Base-by-base conservation (phyloP, 305 asterid species). In the Solanum hybrid region DNA sequence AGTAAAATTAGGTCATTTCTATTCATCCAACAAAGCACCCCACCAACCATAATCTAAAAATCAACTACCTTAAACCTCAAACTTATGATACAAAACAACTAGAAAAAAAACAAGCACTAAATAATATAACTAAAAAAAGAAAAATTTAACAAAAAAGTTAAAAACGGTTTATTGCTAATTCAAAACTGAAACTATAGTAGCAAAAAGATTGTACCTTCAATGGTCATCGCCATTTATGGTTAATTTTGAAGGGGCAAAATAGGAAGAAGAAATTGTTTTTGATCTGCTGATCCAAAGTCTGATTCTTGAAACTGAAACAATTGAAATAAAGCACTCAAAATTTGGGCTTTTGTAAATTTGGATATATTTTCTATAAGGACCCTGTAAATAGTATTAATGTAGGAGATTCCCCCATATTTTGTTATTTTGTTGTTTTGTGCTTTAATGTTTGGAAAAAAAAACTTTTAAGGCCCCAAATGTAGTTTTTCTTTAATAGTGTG, bases 221-320 rank as follows among this genome's bases (percentile, higher is more conserved):
- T 91, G 11, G 98, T 95, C 99, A 96, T 96, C 64, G 98, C 96
- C 98, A 96, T 96, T 90, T 73, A 89, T 92, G 87, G 92, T 91
- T 39, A 88, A 87, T 29, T 86, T 84, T 51, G n/a, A 67, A 83
- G 51, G 84, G 37, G 20, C 35, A 89, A 86, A 84, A 57, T 3
- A 36, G 73, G 89, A 26, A 74, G 31, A 22, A 28, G 16, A 29
- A 33, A 10, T 51, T 39, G 57, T 5, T 77, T n/a, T 8, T 36
- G 85, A 79, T 79, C 57, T 61, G 86, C 35, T 80, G 86, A 37
- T 80, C 86, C 57, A 39, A 24, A 36, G 5, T 84, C 31, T 84
- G 74, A 46, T 84, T 20, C 87, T 84, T 46, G 40, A 84, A 84
- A 22, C 75, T 51, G 74, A 29, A 84, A 40, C 71, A 1, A 29